Evolutionary conservation across 441 rosid species (phyloP).

Genomic region (Pelargonium hybrid): DNA sequence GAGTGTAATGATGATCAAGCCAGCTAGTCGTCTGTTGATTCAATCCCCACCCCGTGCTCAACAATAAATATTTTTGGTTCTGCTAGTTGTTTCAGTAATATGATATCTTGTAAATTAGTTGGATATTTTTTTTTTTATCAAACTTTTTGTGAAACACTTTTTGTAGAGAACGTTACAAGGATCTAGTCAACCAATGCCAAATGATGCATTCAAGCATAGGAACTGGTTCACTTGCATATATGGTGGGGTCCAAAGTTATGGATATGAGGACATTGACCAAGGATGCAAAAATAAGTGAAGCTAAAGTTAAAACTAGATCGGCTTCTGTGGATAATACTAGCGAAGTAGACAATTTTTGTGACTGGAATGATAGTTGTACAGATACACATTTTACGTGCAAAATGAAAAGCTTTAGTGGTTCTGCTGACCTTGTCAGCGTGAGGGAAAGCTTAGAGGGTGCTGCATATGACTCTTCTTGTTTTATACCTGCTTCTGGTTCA

Average conservation of each 20-base stretch:
- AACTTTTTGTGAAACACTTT: slow-evolving; percentile 9
- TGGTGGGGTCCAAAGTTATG: slow-evolving; percentile 91
- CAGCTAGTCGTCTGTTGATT: background rate
- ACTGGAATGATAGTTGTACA: slow-evolving; percentile 46
- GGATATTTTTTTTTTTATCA: slow-evolving; percentile 11
- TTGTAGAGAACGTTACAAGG: slow-evolving; percentile 63
- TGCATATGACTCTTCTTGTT: slow-evolving; percentile 44
- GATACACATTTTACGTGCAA: slow-evolving; percentile 37
- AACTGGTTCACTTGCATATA: slow-evolving; percentile 85
- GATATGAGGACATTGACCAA: slow-evolving; percentile 78
- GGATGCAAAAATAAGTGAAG: slow-evolving; percentile 39
- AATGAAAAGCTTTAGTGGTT: slow-evolving; percentile 53
- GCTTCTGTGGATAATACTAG: slow-evolving; percentile 32
- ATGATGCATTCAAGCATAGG: slow-evolving; percentile 87
- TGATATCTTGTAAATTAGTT: background rate
- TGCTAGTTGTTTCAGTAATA: background rate
- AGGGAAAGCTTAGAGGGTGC: slow-evolving; percentile 50
- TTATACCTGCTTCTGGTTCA: slow-evolving; percentile 34
- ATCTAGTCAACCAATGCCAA: slow-evolving; percentile 68
- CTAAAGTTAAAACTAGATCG: slow-evolving; percentile 32
- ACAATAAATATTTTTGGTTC: background rate
- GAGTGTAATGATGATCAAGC: background rate
- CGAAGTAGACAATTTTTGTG: slow-evolving; percentile 36
- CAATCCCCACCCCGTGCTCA: background rate
- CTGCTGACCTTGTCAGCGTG: slow-evolving; percentile 46